These are phyloP conservation scores for Rozella allomycis DNA, from an alignment of 371 early-diverging fungal species.

Conservation along the genomic window DNA sequence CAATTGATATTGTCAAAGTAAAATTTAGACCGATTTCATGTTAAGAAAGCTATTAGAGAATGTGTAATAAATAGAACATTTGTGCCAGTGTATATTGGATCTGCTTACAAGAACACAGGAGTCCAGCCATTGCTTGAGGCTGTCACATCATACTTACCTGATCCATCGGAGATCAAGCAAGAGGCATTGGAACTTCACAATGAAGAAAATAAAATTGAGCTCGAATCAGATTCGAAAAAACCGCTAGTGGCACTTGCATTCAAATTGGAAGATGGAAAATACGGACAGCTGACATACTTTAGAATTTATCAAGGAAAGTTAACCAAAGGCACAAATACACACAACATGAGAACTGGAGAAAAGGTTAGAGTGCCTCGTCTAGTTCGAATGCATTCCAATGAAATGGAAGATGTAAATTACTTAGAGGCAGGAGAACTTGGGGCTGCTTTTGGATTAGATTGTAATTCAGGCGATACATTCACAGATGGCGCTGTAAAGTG, in stretches of 20 bases:
- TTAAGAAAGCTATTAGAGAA: slow-evolving; percentile 37
- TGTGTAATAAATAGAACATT: slow-evolving; percentile 38
- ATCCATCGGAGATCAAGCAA: slow-evolving; percentile 49
- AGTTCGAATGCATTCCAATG: slow-evolving; percentile 93
- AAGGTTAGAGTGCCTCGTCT: slow-evolving; percentile 82
- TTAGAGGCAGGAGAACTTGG: slow-evolving; percentile 91
- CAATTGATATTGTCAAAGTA: no score
- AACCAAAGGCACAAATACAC: slow-evolving; percentile 59
- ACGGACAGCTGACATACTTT: slow-evolving; percentile 88
- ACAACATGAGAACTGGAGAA: slow-evolving; percentile 77
- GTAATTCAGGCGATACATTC: slow-evolving; percentile 91
- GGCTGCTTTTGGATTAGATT: slow-evolving; percentile 93
- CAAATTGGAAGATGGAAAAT: slow-evolving; percentile 83
- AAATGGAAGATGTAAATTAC: slow-evolving; percentile 90
- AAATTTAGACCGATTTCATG: slow-evolving; percentile 24
- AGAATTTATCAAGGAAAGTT: slow-evolving; percentile 87
- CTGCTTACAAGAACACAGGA: slow-evolving; percentile 69
- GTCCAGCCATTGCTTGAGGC: slow-evolving; percentile 83
- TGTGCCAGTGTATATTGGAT: slow-evolving; percentile 71
- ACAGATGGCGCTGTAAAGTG: slow-evolving; percentile 60
- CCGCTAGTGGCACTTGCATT: slow-evolving; percentile 79
- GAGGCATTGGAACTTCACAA: slow-evolving; percentile 45
- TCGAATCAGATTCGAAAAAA: slow-evolving; percentile 30
- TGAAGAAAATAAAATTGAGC: slow-evolving; percentile 37
- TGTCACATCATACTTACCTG: slow-evolving; percentile 61